Evolutionary conservation across 2,329 filamentous ascomycete genomes (phyloP).

Genomic region (Aureobasidium melanogenum): DNA sequence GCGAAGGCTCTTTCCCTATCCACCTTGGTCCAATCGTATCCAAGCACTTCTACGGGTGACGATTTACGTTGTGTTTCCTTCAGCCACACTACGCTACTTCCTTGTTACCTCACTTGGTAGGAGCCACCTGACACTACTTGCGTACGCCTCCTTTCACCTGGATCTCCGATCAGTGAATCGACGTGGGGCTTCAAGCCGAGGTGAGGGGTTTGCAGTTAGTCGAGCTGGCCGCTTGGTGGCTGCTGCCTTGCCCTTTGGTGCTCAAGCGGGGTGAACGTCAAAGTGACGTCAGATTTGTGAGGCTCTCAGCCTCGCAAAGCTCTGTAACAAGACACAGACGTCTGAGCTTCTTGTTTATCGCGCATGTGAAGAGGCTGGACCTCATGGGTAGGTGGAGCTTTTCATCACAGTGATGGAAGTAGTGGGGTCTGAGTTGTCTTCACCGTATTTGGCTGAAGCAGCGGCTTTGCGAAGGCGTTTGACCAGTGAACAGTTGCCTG

Average conservation of each 20-base stretch:
- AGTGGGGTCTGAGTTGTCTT: background rate
- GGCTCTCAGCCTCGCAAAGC: background rate
- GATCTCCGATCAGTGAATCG: background rate
- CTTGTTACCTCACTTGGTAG: background rate
- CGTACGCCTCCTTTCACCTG: background rate
- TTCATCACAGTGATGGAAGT: background rate
- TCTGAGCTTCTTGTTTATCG: background rate
- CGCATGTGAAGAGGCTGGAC: background rate
- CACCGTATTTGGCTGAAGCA: background rate
- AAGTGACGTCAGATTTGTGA: background rate
- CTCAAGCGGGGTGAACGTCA: background rate
- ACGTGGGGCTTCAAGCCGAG: constrained; percentile 7
- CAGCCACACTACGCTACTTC: constrained; percentile 6
- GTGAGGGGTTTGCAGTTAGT: constrained; percentile 3
- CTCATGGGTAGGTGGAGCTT: background rate
- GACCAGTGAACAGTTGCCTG: background rate
- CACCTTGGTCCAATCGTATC: background rate
- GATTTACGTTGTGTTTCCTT: background rate
- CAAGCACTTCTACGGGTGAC: constrained; percentile 1
- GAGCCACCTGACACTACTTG: constrained; percentile 8
- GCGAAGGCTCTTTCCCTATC: background rate
- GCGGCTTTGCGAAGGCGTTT: background rate
- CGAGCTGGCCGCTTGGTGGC: background rate
- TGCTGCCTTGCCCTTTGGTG: background rate
- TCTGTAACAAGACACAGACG: background rate